Base-by-base conservation (phyloP, 2,329 filamentous ascomycete species). In the Ophiostoma triangulosporum region DNA sequence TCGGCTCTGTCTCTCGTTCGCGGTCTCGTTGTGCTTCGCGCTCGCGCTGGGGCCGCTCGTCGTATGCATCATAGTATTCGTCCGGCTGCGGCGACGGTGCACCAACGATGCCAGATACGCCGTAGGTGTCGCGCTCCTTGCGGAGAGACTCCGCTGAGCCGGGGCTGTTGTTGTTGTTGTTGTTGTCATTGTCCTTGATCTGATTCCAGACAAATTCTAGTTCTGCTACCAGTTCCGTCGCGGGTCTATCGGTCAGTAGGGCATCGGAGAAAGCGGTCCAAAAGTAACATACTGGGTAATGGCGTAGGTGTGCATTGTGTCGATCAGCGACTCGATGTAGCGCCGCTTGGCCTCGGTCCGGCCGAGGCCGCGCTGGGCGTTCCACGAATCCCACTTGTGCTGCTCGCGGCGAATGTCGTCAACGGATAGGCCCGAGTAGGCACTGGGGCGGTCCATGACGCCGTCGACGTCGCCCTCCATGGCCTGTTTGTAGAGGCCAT, bases 201-300 rank as follows among this genome's bases (percentile, higher is more conserved):
- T 97, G 93, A 61, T 96, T 89, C 93, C 93, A 98, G 36, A 98
- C 91, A 63, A 97, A 98, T 69, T 98, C 93, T n/a, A 98, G 79
- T 68, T 98, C 93, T 9, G 83, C 77, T 35, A 97, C 90, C 36
- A 98, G 76, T 68, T 95, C 90, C 56, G 84, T 78, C 7, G 88
- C 88, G 65, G 95, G 89, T 22, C 36, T 40, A 12, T 20, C 11
- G 6, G 36, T 40, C 11, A 40, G 36, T 49, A n/a, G n/a, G n/a
- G n/a, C n/a, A 79, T 83, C 59, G n/a, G 29, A 36, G 24, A 29
- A 33, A n/a, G n/a, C n/a, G n/a, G n/a, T n/a, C 4, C 22, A 32
- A 7, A n/a, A 7, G 24, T n/a, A n/a, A 70, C 79, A 71, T 68
- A 83, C 78, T 83, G 77, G 17, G 89, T 96, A 38, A 84, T 93